Percentiles rank a stretch among this genome's conserved stretches.
phyloP scores from a whole-genome alignment of 495 filamentous ascomycete species.

The Aspergillus hancockii region DNA sequence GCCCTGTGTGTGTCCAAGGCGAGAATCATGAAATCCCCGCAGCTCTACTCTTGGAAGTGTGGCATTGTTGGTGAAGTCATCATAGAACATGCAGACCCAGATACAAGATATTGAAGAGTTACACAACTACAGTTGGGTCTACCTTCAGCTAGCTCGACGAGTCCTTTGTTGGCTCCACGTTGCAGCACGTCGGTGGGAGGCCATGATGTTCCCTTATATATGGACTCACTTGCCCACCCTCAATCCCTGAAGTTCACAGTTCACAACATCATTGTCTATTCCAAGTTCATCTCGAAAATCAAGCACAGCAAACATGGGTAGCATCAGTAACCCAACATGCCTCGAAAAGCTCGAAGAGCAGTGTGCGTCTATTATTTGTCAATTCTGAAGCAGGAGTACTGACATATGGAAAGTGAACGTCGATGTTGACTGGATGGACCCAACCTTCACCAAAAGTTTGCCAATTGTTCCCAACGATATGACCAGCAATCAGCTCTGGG shows the following conservation, averaged over 20 bases:
- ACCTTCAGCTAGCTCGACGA: background rate
- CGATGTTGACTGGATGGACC: slow-evolving; percentile 47
- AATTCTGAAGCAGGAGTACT: background rate
- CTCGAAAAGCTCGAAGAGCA: slow-evolving; percentile 15
- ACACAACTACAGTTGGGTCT: background rate
- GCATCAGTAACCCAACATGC: background rate
- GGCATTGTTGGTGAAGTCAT: background rate
- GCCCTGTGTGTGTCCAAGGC: background rate
- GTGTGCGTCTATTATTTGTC: background rate
- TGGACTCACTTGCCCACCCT: too few relatives aligned
- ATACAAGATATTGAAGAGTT: background rate
- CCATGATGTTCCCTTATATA: too few relatives aligned
- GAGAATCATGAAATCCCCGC: background rate
- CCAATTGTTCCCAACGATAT: slow-evolving; percentile 38
- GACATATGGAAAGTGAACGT: slow-evolving; percentile 33
- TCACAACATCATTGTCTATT: background rate
- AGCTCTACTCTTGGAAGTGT: background rate
- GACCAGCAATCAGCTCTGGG: slow-evolving; percentile 47
- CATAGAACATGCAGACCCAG: background rate
- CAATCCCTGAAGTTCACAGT: background rate
- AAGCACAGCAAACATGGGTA: background rate
- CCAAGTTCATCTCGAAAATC: background rate
- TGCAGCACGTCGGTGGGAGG: too few relatives aligned
- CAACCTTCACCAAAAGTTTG: slow-evolving; percentile 34
- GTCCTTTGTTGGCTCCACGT: background rate